Evolutionary conservation across 23 red algal genomes (phyloP).

Genomic region (Agarophyton chilense): DNA sequence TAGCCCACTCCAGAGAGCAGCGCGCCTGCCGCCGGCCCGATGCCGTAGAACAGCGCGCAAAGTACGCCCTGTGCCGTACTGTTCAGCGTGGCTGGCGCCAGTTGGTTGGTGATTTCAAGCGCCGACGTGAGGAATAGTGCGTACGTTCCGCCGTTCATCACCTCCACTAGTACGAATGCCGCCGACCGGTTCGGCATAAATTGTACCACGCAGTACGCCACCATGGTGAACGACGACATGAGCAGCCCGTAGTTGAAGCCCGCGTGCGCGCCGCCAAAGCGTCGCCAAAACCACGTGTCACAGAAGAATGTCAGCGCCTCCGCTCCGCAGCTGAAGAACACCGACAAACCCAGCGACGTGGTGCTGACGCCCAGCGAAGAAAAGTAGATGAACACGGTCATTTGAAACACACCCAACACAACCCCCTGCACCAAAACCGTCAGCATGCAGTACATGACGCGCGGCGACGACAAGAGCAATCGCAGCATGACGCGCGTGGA

Average conservation of each 20-base stretch:
- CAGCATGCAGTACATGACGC: not conserved
- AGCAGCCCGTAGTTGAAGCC: constrained; percentile 14
- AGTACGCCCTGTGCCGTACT: constrained; percentile 43
- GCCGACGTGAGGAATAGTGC: constrained; percentile 44
- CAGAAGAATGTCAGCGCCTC: constrained; percentile 26
- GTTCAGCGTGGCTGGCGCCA: constrained; percentile 15
- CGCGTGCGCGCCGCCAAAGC: not conserved
- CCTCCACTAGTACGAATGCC: constrained; percentile 13
- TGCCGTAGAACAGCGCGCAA: constrained; percentile 16
- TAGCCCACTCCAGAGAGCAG: constrained; percentile 15
- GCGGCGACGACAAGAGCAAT: not conserved
- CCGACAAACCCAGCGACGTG: constrained; percentile 31
- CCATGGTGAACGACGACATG: constrained; percentile 22
- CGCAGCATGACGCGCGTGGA: not conserved
- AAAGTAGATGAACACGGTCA: constrained; percentile 47
- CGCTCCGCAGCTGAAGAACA: constrained; percentile 33
- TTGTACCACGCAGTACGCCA: constrained; percentile 14
- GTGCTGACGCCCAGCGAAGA: constrained; percentile 13
- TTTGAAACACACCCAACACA: constrained; percentile 41
- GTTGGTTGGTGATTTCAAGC: not conserved
- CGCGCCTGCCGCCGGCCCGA: constrained; percentile 40
- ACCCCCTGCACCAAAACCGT: constrained; percentile 24
- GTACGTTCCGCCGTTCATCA: constrained; percentile 38
- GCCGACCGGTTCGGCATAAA: not conserved
- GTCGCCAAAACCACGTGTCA: not conserved